These are phyloP conservation scores for Aspergillus proliferans DNA, from an alignment of 2,329 filamentous ascomycete genomes.

Conservation along the genomic window DNA sequence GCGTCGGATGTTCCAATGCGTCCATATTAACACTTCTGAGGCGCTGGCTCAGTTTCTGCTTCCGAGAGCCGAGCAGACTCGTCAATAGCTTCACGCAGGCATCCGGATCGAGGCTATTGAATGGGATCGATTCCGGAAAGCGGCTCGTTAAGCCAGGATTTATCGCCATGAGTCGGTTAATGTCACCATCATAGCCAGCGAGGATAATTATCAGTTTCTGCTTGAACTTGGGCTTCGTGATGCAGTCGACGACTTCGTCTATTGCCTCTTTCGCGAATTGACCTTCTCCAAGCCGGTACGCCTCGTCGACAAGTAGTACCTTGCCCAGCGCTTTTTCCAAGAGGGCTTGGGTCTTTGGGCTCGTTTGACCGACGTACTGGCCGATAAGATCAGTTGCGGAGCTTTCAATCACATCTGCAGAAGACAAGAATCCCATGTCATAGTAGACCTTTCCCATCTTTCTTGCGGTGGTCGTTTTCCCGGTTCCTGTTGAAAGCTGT, in stretches of 20 bases:
- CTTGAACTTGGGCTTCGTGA: conserved; percentile 53
- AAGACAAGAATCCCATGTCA: conserved; percentile 62
- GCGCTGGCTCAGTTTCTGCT: conserved; percentile 7
- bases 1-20: conserved; percentile 17
- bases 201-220: conserved; percentile 61
- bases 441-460: conserved; percentile 72
- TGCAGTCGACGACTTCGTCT: conserved; percentile 47
- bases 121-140: conserved; percentile 58
- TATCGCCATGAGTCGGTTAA: conserved; percentile 55
- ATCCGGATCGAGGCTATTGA: conserved; percentile 40
- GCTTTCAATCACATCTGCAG: conserved; percentile 56
- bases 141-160: conserved; percentile 61
- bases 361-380: conserved; percentile 63
- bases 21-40: conserved; percentile 24
- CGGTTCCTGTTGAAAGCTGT: conserved; percentile 40
- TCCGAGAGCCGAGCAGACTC: background rate
- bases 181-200: conserved; percentile 62
- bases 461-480: conserved; percentile 66
- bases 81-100: conserved; percentile 45
- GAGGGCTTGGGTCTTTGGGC: conserved; percentile 56
- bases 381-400: conserved; percentile 65
- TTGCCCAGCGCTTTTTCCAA: conserved; percentile 59
- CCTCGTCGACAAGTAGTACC: conserved; percentile 67
- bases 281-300: conserved; percentile 58
- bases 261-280: conserved; percentile 53